Conservation (phyloP, 1,139 yeast genomes). For the Nadsonia starkeyi-henricii region DNA sequence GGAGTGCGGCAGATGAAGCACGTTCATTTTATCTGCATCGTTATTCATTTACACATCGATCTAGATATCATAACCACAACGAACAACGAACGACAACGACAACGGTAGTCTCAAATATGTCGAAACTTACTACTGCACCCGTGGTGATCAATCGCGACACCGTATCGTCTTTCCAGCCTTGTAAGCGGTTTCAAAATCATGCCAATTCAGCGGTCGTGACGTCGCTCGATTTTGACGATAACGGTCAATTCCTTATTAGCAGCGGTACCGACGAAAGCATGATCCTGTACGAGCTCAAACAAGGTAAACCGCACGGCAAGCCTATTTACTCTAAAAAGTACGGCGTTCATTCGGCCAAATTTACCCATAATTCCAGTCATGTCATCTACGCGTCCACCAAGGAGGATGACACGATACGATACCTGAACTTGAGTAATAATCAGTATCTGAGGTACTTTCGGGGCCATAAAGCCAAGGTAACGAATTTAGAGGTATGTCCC, state of each 20-base stretch:
- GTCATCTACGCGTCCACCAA: conserved; percentile 78
- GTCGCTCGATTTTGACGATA: conserved; percentile 72
- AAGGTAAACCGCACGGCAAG: conserved; percentile 35
- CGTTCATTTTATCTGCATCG: too few relatives aligned
- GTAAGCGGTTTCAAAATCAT: neutral
- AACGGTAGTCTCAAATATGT: too few relatives aligned
- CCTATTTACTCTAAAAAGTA: conserved; percentile 77
- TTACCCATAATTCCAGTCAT: conserved; percentile 62
- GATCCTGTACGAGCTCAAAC: conserved; percentile 65
- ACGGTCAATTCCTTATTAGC: conserved; percentile 67
- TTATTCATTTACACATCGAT: too few relatives aligned
- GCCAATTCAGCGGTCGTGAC: conserved; percentile 30
- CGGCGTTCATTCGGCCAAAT: conserved; percentile 79
- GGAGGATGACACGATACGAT: conserved; percentile 44
- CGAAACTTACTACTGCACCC: neutral
- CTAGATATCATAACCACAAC: too few relatives aligned
- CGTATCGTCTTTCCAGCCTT: neutral
- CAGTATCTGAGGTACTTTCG: conserved; percentile 70
- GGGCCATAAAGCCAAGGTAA: conserved; percentile 73
- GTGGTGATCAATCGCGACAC: neutral
- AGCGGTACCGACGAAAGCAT: conserved; percentile 74
- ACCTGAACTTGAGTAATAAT: conserved; percentile 63
- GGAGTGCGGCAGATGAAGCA: too few relatives aligned
- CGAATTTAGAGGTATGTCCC: conserved; percentile 62
- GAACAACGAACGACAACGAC: too few relatives aligned